Evolutionary conservation across 257 asterid species (phyloP).

Genomic region (Oldenlandia corymbosa): DNA sequence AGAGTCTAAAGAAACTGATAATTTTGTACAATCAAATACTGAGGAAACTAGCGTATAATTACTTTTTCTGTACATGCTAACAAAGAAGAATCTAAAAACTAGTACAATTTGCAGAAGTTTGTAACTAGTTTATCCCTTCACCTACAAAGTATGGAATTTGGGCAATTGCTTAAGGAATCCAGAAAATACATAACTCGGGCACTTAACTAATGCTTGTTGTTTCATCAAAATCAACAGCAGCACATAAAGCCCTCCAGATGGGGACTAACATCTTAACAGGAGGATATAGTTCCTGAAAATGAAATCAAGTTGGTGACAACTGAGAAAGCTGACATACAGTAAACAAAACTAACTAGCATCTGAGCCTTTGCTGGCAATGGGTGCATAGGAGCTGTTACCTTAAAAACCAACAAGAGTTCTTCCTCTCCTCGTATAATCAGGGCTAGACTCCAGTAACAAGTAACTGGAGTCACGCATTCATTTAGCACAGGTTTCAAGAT

Average conservation of each 20-base stretch:
- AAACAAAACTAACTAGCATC: too few relatives aligned
- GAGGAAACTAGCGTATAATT: too few relatives aligned
- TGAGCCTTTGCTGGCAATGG: too few relatives aligned
- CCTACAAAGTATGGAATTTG: too few relatives aligned
- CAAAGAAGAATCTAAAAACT: too few relatives aligned
- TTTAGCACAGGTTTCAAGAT: conserved; percentile 75
- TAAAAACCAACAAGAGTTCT: conserved; percentile 65
- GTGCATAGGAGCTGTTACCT: conserved; percentile 35
- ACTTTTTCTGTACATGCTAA: too few relatives aligned
- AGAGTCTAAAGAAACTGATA: too few relatives aligned
- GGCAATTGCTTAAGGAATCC: conserved; percentile 3
- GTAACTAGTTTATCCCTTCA: too few relatives aligned
- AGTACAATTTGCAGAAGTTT: too few relatives aligned
- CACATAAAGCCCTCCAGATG: conserved; percentile 78
- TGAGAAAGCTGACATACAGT: too few relatives aligned
- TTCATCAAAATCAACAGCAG: conserved; percentile 33
- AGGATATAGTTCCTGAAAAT: conserved; percentile 55
- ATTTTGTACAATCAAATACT: too few relatives aligned
- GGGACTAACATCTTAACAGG: conserved; percentile 73
- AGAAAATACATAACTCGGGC: neutral
- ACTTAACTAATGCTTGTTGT: conserved; percentile 5
- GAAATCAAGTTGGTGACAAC: neutral
- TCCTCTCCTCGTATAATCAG: conserved; percentile 63
- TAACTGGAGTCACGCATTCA: conserved; percentile 94
- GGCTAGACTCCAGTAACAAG: conserved; percentile 92